Evolutionary conservation across 768 basidiomycete genomes (phyloP).

Genomic region (Amanita pseudoporphyria): DNA sequence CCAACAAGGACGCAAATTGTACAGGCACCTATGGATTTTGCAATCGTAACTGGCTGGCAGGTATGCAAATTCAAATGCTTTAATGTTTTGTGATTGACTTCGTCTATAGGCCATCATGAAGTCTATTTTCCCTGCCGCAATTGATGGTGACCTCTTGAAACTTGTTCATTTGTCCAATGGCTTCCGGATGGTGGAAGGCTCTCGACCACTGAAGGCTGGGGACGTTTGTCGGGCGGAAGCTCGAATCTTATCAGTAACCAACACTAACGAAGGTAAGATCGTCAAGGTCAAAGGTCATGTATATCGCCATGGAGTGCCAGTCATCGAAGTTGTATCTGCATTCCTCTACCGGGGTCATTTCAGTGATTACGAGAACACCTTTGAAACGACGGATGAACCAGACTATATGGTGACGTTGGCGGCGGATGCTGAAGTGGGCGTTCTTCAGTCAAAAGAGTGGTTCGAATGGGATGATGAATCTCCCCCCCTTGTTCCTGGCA

Average conservation of each 20-base stretch:
- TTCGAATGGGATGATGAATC: conserved; percentile 89
- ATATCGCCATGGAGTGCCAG: conserved; percentile 62
- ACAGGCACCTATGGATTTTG: conserved; percentile 96
- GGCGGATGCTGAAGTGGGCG: conserved; percentile 76
- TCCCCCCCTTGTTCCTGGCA: conserved; percentile 69
- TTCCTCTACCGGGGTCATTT: conserved; percentile 98
- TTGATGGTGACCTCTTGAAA: conserved; percentile 92
- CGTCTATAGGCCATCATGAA: conserved; percentile 88
- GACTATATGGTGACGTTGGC: conserved; percentile 75
- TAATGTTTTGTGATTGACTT: conserved; percentile 6
- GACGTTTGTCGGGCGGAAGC: conserved; percentile 90
- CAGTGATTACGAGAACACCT: conserved; percentile 90
- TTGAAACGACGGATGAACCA: conserved; percentile 84
- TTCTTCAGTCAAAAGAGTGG: conserved; percentile 95
- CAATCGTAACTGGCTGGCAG: conserved; percentile 98
- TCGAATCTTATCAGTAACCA: conserved; percentile 80
- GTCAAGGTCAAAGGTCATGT: conserved; percentile 87
- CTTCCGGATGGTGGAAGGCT: conserved; percentile 80
- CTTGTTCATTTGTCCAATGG: conserved; percentile 97
- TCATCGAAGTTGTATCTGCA: conserved; percentile 89
- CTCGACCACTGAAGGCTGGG: conserved; percentile 67
- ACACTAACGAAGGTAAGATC: conserved; percentile 85
- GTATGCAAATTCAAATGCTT: conserved; percentile 32
- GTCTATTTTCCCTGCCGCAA: conserved; percentile 85
- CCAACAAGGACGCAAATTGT: conserved; percentile 55